A percentile compares a stretch with the other conserved stretches of the same genome.
phyloP scores from a whole-genome alignment of 495 filamentous ascomycete species.

The Neurospora pannonica region DNA sequence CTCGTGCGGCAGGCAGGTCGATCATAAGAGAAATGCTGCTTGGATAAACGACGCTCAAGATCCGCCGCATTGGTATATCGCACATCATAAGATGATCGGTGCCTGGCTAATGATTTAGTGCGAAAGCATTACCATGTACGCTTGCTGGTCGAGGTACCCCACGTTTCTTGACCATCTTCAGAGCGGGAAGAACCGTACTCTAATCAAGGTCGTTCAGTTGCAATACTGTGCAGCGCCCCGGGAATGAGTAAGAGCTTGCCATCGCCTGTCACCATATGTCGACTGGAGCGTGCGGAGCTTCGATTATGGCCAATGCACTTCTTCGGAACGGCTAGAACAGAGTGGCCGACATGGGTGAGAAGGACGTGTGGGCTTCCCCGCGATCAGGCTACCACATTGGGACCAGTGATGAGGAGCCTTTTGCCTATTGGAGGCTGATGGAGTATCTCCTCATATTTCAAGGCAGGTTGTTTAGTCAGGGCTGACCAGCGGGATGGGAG shows the following conservation, averaged over 20 bases:
- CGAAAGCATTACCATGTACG: not conserved
- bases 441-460: not conserved
- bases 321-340: not conserved
- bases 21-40: not conserved
- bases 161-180: not conserved
- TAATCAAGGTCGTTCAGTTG: not conserved
- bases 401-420: not conserved
- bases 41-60: not conserved
- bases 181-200: not conserved
- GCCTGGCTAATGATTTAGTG: not conserved
- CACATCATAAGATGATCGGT: not conserved
- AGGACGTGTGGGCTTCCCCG: not conserved
- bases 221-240: not conserved
- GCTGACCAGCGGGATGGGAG: not conserved
- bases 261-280: not conserved
- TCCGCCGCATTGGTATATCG: not conserved
- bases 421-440: not conserved
- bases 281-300: not conserved
- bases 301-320: not conserved
- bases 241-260: not conserved
- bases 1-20: not conserved
- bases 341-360: not conserved
- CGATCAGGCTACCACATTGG: not conserved
- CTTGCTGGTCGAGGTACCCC: not conserved
- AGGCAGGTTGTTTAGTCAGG: not conserved